Conservation (phyloP, 345 rosid genomes). For the Cardamine chenopodiifolia region DNA sequence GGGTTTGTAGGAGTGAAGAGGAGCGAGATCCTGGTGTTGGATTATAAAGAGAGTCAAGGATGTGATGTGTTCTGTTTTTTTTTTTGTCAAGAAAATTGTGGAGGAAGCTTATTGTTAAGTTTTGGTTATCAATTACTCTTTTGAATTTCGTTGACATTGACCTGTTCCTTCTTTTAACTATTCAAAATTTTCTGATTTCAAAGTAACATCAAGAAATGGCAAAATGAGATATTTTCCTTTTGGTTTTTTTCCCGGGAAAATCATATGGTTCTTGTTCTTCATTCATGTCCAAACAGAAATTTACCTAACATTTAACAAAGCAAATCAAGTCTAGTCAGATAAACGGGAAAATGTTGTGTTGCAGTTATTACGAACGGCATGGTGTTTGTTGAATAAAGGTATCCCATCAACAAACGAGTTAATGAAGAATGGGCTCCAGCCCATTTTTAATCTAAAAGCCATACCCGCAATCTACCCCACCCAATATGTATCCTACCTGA, state of each 20-base stretch:
- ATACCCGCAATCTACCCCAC: background rate
- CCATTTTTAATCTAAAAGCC: background rate
- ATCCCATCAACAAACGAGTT: background rate
- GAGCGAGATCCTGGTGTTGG: slow-evolving; percentile 1
- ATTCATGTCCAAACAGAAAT: background rate
- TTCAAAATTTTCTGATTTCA: background rate
- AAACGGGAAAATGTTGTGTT: slow-evolving; percentile 3
- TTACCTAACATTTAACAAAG: background rate
- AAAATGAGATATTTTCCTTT: background rate
- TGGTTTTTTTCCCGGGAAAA: slow-evolving; percentile 25
- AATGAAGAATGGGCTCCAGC: slow-evolving; percentile 9
- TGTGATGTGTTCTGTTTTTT: slow-evolving; percentile 19
- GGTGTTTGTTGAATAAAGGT: background rate
- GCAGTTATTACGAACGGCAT: background rate
- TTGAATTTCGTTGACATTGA: slow-evolving; percentile 31
- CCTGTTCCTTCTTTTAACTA: background rate
- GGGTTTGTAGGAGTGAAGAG: background rate
- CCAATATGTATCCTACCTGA: slow-evolving; percentile 30
- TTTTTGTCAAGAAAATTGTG: slow-evolving; percentile 25
- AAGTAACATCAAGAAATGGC: background rate
- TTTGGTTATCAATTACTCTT: slow-evolving; percentile 12
- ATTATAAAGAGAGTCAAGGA: background rate
- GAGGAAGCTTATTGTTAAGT: slow-evolving; percentile 37
- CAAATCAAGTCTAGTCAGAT: background rate
- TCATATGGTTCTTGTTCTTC: background rate